Percentiles rank a stretch among this genome's conserved stretches.
These are phyloP conservation scores for Coemansia sp. DNA, from an alignment of 192 early-diverging fungal species.

Conservation along the genomic window DNA sequence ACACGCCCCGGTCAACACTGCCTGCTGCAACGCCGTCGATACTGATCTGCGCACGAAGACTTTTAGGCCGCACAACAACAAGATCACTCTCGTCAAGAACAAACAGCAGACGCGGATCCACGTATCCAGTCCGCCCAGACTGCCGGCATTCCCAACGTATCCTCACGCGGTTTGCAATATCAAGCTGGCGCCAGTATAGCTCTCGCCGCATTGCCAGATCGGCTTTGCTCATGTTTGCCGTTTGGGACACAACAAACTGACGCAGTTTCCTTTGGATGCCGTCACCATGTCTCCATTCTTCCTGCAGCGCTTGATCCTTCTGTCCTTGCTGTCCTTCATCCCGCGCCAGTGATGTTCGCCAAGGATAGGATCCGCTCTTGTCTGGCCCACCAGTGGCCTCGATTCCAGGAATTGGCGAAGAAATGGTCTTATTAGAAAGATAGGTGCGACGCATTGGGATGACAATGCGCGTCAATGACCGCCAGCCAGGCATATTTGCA, in stretches of 20 bases:
- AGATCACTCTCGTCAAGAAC: slow-evolving; percentile 7
- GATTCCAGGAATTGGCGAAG: slow-evolving; percentile 31
- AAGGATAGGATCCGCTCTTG: slow-evolving; percentile 30
- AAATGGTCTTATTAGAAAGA: slow-evolving; percentile 1
- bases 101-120: slow-evolving; percentile 34
- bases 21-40: slow-evolving; percentile 9
- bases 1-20: slow-evolving; percentile 12
- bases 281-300: slow-evolving; percentile 18
- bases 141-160: slow-evolving; percentile 32
- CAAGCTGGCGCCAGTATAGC: slow-evolving; percentile 32
- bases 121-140: slow-evolving; percentile 24
- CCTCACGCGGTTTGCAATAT: slow-evolving; percentile 32
- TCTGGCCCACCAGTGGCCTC: slow-evolving; percentile 48
- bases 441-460: slow-evolving; percentile 32
- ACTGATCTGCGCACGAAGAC: slow-evolving; percentile 10
- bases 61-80: slow-evolving; percentile 13
- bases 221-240: slow-evolving; percentile 7
- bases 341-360: slow-evolving; percentile 17
- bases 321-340: not conserved
- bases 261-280: slow-evolving; percentile 7
- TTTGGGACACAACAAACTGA: slow-evolving; percentile 45
- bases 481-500: slow-evolving; percentile 13
- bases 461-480: slow-evolving; percentile 21
- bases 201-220: slow-evolving; percentile 17
- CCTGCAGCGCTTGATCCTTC: not conserved